Evolutionary conservation across 768 basidiomycete genomes (phyloP).

Genomic region (Russula lepida): DNA sequence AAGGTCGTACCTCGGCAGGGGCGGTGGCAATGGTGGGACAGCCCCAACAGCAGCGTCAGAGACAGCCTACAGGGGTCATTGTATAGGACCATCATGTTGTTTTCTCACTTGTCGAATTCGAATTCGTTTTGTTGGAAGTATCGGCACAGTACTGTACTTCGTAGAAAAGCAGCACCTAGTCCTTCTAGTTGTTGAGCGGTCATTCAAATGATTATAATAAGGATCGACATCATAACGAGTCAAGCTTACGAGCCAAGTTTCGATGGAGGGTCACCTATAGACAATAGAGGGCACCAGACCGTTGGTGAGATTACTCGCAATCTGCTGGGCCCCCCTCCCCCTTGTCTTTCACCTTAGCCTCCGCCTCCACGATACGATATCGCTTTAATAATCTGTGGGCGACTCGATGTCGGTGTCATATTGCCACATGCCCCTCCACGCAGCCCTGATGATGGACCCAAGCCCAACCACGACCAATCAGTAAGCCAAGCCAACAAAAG

Average conservation of each 20-base stretch:
- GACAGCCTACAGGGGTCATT: background rate
- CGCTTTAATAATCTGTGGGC: slow-evolving; percentile 40
- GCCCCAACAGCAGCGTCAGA: background rate
- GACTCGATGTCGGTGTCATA: slow-evolving; percentile 28
- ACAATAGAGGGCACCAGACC: too few relatives aligned
- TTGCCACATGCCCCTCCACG: slow-evolving; percentile 36
- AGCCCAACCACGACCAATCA: too few relatives aligned
- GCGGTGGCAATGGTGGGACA: background rate
- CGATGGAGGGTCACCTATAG: too few relatives aligned
- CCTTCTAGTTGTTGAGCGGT: background rate
- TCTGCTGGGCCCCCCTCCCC: background rate
- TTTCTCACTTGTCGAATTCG: background rate
- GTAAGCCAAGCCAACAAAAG: too few relatives aligned
- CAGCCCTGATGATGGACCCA: background rate
- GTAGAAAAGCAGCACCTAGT: background rate
- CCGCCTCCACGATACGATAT: background rate
- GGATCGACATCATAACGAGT: too few relatives aligned
- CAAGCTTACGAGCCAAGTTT: too few relatives aligned
- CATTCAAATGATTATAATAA: background rate
- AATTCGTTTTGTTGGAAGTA: slow-evolving; percentile 6
- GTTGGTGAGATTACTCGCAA: too few relatives aligned
- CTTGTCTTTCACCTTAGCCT: background rate
- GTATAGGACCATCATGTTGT: background rate
- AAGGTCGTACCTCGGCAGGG: slow-evolving; percentile 1
- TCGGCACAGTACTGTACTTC: background rate